phyloP scores from a whole-genome alignment of 129 eudicot species.

The Silybum marianum region DNA sequence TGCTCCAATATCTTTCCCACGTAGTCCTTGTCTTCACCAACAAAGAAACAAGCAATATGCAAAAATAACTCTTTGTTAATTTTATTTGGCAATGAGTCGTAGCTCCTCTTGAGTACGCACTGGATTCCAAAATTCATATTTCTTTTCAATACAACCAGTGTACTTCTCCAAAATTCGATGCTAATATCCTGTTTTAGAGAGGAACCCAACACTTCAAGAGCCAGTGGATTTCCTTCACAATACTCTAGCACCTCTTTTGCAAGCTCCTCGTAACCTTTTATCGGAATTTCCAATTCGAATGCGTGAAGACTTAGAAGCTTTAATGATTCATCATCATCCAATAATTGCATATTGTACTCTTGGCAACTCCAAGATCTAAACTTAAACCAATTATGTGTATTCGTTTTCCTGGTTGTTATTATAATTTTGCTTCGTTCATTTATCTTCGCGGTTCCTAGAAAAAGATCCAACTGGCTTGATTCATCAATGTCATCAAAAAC shows the following conservation, averaged over 20 bases:
- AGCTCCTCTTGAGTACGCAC: background rate
- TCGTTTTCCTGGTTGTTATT: slow-evolving; percentile 1
- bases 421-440: background rate
- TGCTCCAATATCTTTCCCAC: no score
- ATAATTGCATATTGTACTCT: background rate
- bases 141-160: background rate
- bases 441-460: background rate
- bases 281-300: background rate
- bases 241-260: background rate
- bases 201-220: slow-evolving; percentile 11
- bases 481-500: slow-evolving; percentile 24
- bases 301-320: slow-evolving; percentile 5
- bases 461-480: background rate
- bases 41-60: slow-evolving; percentile 4
- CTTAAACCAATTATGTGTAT: background rate
- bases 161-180: background rate
- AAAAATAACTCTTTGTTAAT: slow-evolving; percentile 7
- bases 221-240: slow-evolving; percentile 14
- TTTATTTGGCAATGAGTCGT: background rate
- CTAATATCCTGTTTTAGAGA: background rate
- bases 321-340: background rate
- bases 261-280: background rate
- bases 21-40: background rate
- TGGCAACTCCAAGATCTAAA: background rate
- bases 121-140: background rate